Conservation (phyloP, 129 eudicot genomes). For the Glebionis coronaria region DNA sequence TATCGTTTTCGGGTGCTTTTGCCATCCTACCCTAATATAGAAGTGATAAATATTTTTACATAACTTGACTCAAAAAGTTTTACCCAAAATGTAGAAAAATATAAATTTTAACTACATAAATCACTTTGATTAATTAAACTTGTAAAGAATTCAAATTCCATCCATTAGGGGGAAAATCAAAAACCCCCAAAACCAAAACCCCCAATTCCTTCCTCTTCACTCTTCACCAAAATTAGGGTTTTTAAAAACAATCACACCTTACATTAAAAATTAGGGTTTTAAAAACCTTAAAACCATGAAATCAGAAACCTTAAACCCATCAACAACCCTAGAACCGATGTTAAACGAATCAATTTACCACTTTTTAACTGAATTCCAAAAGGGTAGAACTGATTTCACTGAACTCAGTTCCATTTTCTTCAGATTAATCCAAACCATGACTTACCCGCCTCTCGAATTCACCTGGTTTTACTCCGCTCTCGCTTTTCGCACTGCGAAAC, state of each 20-base stretch:
- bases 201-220: conserved; percentile 25
- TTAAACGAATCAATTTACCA: conserved; percentile 63
- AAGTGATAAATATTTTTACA: too few relatives aligned
- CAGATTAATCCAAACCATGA: conserved; percentile 61
- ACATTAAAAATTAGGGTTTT: too few relatives aligned
- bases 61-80: too few relatives aligned
- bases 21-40: too few relatives aligned
- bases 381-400: conserved; percentile 50
- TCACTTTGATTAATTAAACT: too few relatives aligned
- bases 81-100: too few relatives aligned
- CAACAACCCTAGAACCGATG: conserved; percentile 39
- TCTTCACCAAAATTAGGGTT: conserved; percentile 32
- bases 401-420: conserved; percentile 54
- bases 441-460: conserved; percentile 68
- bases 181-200: conserved; percentile 30
- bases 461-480: conserved; percentile 78
- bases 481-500: conserved; percentile 42
- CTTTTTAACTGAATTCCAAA: conserved; percentile 41
- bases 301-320: conserved; percentile 23
- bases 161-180: conserved; percentile 26
- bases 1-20: too few relatives aligned
- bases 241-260: conserved; percentile 8
- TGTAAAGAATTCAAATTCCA: conserved; percentile 27
- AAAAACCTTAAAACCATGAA: conserved; percentile 11
- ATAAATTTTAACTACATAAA: too few relatives aligned